Evolutionary conservation across 768 basidiomycete species (phyloP).

Genomic region (Mycena latifolia): DNA sequence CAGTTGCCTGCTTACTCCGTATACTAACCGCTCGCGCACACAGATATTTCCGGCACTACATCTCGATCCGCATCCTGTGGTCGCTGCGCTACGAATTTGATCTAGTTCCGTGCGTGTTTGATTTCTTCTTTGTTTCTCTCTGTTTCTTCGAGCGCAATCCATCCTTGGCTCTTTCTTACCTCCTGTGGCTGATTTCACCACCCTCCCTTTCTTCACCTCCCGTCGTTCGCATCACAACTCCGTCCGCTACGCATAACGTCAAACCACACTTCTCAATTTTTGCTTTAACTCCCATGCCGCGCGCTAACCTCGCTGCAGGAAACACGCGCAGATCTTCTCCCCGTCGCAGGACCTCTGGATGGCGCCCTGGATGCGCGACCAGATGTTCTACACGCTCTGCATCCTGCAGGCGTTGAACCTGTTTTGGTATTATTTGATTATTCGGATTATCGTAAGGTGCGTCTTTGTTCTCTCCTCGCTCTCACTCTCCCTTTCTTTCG

Average conservation of each 20-base stretch:
- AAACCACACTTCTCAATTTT: no score
- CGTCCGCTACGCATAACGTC: no score
- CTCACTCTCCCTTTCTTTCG: no score
- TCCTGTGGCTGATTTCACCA: no score
- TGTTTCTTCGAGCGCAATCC: no score
- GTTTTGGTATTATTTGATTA: conserved; percentile 83
- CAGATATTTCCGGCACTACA: conserved; percentile 26
- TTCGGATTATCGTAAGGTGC: conserved; percentile 58
- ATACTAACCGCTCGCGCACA: not conserved
- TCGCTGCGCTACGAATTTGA: conserved; percentile 18
- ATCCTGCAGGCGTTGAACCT: conserved; percentile 76
- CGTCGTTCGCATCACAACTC: no score
- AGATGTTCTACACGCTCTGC: conserved; percentile 71
- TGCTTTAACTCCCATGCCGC: no score
- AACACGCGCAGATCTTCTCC: conserved; percentile 48
- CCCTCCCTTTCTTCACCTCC: no score
- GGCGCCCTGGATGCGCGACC: conserved; percentile 74
- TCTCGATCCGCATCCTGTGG: conserved; percentile 19
- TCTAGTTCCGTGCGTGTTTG: conserved; percentile 25
- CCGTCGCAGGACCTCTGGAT: conserved; percentile 68
- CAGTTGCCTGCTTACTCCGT: not conserved
- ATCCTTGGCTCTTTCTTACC: no score
- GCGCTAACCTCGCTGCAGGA: no score
- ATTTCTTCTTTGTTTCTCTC: not conserved
- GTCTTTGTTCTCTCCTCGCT: not conserved